phyloP scores from a whole-genome alignment of 2,329 filamentous ascomycete genomes.

The Diaporthe velutina region DNA sequence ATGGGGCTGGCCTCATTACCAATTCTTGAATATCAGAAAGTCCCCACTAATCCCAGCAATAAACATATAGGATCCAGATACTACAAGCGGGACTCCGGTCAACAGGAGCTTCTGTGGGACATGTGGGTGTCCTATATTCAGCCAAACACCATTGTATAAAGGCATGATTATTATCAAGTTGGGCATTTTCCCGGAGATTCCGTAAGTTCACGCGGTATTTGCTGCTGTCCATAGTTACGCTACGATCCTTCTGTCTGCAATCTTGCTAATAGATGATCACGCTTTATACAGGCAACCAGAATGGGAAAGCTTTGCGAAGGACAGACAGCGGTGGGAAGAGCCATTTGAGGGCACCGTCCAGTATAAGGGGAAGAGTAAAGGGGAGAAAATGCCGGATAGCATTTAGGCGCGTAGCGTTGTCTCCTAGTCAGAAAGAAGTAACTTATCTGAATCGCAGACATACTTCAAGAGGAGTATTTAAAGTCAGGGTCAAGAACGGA shows the following conservation, averaged over 20 bases:
- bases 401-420: background rate
- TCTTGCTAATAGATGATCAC: background rate
- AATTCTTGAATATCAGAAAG: background rate
- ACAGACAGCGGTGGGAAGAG: background rate
- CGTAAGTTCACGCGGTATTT: background rate
- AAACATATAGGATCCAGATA: background rate
- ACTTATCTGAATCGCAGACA: background rate
- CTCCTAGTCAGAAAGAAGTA: background rate
- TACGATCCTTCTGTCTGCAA: background rate
- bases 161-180: background rate
- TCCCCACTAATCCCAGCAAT: background rate
- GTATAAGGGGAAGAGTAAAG: background rate
- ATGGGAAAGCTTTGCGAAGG: background rate
- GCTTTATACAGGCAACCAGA: background rate
- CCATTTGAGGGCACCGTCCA: slow-evolving; percentile 1
- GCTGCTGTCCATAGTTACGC: background rate
- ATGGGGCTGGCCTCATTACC: background rate
- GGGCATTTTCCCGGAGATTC: background rate
- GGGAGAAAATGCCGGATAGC: background rate
- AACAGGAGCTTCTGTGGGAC: background rate
- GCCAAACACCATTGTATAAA: background rate
- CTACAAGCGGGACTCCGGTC: background rate
- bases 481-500: too few species aligned
- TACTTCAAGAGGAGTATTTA: too few species aligned
- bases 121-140: slow-evolving; percentile 3